Base-by-base conservation (phyloP, 192 early-diverging fungal genomes). In the Coemansia sp. region DNA sequence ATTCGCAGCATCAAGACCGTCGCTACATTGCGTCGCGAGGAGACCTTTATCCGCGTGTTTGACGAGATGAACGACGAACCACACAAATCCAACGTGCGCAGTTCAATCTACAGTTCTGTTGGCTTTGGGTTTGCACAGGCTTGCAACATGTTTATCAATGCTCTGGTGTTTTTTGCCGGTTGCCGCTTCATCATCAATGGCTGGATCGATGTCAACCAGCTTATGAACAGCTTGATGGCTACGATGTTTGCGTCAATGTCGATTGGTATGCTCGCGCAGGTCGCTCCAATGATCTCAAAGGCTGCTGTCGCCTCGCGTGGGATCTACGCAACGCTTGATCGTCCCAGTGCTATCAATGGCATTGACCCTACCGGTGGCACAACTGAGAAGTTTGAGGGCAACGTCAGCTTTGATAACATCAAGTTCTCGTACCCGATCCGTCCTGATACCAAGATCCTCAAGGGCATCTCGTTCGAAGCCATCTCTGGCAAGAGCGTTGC, bases 1-100 rank as follows among this genome's bases (percentile, higher is more conserved):
- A 87, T 98, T 57, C 72, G 83, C 60, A 85, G 83, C 61, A 90
- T 98, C 64, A 81, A 87, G 38, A 98, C 94, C 0, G 89, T 95
- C 2, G 84, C 86, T 18, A 85, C 88, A 2, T 30, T 84, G 92
- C 58, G 91, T 69, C 39, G 84, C 66, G 68, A 83, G 77, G 68
- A 71, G 73, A 57, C 65, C 37, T 55, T 80, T 69, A 74, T 80
- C 62, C 10, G 63, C 50, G 13, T 42, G 44, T 50, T 89, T 51
- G 57, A 44, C 58, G 50, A 75, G 13, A 67, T 74, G n/a, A 81
- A 81, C 55, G 44, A 72, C 42, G 58, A 48, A 10, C 80, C 80
- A 24, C 74, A 85, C 55, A n/a, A 41, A 1, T 67, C 58, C 57
- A 80, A 75, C 33, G 21, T 74, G 41, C 50, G 71, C 24, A 54